Conservation (phyloP, 2,329 filamentous ascomycete species). For the Trichoderma simmonsii region DNA sequence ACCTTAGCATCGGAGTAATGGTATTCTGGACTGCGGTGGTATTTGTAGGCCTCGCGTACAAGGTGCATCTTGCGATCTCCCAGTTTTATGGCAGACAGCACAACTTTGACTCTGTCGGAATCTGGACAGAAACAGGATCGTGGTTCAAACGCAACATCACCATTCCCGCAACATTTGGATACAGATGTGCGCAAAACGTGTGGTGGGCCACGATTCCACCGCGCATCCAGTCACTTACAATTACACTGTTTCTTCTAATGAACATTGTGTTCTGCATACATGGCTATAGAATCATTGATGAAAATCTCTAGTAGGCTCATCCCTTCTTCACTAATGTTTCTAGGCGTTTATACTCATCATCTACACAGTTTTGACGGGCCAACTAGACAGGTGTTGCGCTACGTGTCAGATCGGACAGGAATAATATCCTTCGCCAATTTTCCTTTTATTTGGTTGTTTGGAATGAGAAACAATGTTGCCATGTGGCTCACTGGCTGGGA, state of each 20-base stretch:
- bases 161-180: slow-evolving; percentile 43
- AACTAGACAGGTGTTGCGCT: slow-evolving; percentile 44
- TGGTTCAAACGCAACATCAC: slow-evolving; percentile 36
- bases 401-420: slow-evolving; percentile 61
- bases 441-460: slow-evolving; percentile 64
- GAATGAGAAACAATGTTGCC: slow-evolving; percentile 63
- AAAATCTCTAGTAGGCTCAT: slow-evolving; percentile 40
- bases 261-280: slow-evolving; percentile 37
- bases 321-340: neutral
- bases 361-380: slow-evolving; percentile 33
- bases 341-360: neutral
- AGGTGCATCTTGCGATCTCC: slow-evolving; percentile 23
- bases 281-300: slow-evolving; percentile 37
- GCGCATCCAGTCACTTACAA: slow-evolving; percentile 41
- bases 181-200: slow-evolving; percentile 41
- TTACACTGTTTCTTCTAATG: slow-evolving; percentile 37
- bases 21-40: slow-evolving; percentile 42
- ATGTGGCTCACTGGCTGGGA: slow-evolving; percentile 68
- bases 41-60: slow-evolving; percentile 35
- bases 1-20: slow-evolving; percentile 34
- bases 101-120: neutral
- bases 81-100: neutral
- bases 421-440: slow-evolving; percentile 63
- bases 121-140: slow-evolving; percentile 4
- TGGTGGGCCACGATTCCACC: slow-evolving; percentile 46